phyloP scores from a whole-genome alignment of 148 eudicot species.

The Dysphania ambrosioides region DNA sequence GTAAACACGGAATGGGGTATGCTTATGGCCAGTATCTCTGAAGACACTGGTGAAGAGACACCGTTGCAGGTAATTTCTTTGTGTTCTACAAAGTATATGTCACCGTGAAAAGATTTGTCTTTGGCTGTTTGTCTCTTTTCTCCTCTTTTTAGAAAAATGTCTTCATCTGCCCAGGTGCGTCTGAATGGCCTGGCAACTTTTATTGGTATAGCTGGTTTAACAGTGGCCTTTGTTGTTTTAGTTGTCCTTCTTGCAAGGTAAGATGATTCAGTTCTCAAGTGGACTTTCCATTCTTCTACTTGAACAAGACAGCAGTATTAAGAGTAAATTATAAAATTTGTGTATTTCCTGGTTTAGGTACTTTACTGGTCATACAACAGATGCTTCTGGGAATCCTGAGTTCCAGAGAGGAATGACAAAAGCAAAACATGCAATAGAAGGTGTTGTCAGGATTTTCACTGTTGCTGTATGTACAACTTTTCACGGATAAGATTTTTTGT shows the following conservation, averaged over 20 bases:
- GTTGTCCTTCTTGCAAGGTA: conserved; percentile 68
- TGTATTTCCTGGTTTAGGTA: conserved; percentile 40
- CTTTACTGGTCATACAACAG: conserved; percentile 62
- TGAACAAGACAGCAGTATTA: background rate
- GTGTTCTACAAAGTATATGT: background rate
- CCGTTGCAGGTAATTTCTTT: conserved; percentile 73
- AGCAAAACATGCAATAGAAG: conserved; percentile 64
- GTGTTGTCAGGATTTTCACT: conserved; percentile 76
- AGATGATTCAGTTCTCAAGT: background rate
- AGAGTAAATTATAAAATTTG: too few species aligned
- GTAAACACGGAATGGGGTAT: conserved; percentile 96
- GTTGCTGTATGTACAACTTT: conserved; percentile 69
- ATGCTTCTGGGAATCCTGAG: conserved; percentile 37
- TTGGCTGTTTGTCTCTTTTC: conserved; percentile 2
- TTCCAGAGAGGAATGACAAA: conserved; percentile 62
- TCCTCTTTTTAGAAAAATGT: too few species aligned
- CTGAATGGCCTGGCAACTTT: conserved; percentile 93
- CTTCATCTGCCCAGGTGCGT: conserved; percentile 53
- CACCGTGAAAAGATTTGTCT: background rate
- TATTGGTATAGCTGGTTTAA: conserved; percentile 77
- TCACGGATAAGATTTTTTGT: conserved; percentile 1
- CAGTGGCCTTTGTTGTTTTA: conserved; percentile 67
- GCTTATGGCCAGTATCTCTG: conserved; percentile 97
- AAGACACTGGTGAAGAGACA: conserved; percentile 98
- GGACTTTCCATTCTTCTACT: background rate